These are phyloP conservation scores for Hyphochytrium catenoides DNA, from an alignment of 352 stramenopile species.

Conservation along the genomic window DNA sequence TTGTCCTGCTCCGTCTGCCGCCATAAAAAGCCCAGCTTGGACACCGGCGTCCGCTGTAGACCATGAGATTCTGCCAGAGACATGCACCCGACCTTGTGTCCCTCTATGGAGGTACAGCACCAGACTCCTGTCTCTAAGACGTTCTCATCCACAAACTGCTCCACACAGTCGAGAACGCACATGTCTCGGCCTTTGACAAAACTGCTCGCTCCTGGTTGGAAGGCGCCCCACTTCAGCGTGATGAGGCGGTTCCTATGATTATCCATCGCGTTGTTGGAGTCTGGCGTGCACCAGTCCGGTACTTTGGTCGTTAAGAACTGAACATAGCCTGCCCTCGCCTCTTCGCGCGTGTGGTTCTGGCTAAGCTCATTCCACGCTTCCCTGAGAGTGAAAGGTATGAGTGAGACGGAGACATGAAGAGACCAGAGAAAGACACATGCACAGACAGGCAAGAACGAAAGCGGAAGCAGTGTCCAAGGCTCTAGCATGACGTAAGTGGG, in stretches of 20 bases:
- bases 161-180: conserved; percentile 41
- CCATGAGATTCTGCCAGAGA: conserved; percentile 38
- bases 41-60: conserved; percentile 22
- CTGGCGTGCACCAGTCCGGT: too few relatives aligned
- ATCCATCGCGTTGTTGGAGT: too few relatives aligned
- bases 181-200: conserved; percentile 31
- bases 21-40: conserved; percentile 44
- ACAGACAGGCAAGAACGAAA: too few relatives aligned
- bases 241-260: conserved; percentile 25
- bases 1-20: conserved; percentile 25
- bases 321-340: too few relatives aligned
- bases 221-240: conserved; percentile 41
- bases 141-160: conserved; percentile 29
- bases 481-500: too few relatives aligned
- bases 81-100: conserved; percentile 44
- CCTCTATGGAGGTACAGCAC: conserved; percentile 41
- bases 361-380: too few relatives aligned
- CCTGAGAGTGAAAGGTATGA: too few relatives aligned
- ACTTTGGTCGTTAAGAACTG: too few relatives aligned
- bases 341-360: too few relatives aligned
- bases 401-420: too few relatives aligned
- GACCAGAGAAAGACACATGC: too few relatives aligned
- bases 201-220: conserved; percentile 28
- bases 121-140: conserved; percentile 33
- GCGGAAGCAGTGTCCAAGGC: too few relatives aligned